A percentile compares a stretch with the other conserved stretches of the same genome.
Conservation (phyloP, 768 basidiomycete genomes). For the Kwoniella shandongensis region DNA sequence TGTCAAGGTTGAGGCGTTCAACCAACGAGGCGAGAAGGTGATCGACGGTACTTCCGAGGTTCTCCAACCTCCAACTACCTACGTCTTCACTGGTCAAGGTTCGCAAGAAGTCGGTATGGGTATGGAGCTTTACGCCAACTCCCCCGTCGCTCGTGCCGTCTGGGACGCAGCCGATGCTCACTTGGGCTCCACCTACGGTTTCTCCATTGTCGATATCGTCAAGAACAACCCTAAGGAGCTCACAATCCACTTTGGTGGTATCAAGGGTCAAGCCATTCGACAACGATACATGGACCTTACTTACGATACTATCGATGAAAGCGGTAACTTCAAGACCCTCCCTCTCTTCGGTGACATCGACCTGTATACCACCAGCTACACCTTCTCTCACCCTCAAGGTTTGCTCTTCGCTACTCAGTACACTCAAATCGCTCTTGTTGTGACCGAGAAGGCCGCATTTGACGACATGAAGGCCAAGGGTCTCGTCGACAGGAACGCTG, state of each 20-base stretch:
- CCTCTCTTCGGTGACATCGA: conserved; percentile 96
- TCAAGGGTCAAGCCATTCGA: conserved; percentile 96
- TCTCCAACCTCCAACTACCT: conserved; percentile 82
- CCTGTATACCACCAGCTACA: conserved; percentile 89
- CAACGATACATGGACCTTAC: conserved; percentile 99
- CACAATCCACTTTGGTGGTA: conserved; percentile 98
- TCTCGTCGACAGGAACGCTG: conserved; percentile 84
- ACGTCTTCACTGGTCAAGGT: conserved; percentile 97
- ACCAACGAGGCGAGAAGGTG: conserved; percentile 84
- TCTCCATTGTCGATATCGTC: conserved; percentile 98
- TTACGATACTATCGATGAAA: conserved; percentile 94
- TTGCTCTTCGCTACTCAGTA: conserved; percentile 97
- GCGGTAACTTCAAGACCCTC: conserved; percentile 91
- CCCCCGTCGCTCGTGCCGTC: conserved; percentile 89
- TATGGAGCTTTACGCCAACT: conserved; percentile 93
- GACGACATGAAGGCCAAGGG: conserved; percentile 98
- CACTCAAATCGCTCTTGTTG: conserved; percentile 96
- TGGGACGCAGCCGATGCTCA: conserved; percentile 97
- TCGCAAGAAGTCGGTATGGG: conserved; percentile 99
- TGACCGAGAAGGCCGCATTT: conserved; percentile 96
- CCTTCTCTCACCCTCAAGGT: conserved; percentile 95
- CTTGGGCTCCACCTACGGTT: conserved; percentile 90
- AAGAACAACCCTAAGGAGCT: conserved; percentile 97
- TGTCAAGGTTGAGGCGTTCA: conserved; percentile 81
- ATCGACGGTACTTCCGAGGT: conserved; percentile 90